These are phyloP conservation scores for Blastocystis sp. DNA, from an alignment of 352 stramenopile species.

Conservation along the genomic window DNA sequence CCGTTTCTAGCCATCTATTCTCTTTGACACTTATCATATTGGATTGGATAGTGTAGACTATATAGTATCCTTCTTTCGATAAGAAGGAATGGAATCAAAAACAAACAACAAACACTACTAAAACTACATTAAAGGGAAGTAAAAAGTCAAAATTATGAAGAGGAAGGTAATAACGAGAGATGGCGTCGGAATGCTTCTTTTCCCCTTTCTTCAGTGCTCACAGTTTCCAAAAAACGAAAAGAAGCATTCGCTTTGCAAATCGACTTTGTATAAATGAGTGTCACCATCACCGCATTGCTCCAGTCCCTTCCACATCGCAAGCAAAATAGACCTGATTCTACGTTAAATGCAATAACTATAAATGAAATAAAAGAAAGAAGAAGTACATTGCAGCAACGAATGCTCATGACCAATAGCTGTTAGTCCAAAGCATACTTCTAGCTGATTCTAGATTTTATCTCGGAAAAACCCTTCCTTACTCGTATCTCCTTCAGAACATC, in stretches of 20 bases:
- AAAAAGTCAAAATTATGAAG: too few species aligned
- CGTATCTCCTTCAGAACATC: slow-evolving; percentile 3
- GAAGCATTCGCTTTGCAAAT: neutral
- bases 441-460: neutral
- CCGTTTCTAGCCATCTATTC: neutral
- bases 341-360: neutral
- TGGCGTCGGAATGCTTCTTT: neutral
- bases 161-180: neutral
- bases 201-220: neutral
- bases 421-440: neutral
- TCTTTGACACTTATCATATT: neutral
- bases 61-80: too few species aligned
- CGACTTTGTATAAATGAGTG: neutral
- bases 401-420: neutral
- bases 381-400: neutral
- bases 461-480: neutral
- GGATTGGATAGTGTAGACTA: too few species aligned
- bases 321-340: neutral
- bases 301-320: neutral
- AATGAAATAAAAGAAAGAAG: neutral
- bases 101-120: neutral
- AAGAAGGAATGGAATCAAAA: neutral
- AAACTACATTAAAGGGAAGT: too few species aligned
- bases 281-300: neutral
- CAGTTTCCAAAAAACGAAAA: neutral